These are phyloP conservation scores for Bipolaris bicolor DNA, from an alignment of 2,329 filamentous ascomycete genomes.

Conservation along the genomic window DNA sequence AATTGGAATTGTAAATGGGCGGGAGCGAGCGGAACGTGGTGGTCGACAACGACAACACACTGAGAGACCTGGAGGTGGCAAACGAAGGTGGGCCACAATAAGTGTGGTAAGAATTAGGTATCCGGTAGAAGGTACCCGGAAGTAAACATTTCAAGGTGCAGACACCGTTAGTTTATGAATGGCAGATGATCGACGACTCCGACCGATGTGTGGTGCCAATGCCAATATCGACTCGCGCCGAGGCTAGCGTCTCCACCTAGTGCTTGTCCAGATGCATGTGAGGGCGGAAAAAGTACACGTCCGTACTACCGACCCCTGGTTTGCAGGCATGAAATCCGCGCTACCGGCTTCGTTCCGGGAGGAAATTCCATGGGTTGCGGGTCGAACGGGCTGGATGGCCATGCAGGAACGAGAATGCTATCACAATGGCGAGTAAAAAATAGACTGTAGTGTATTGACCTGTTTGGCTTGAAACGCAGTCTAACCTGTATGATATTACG, in stretches of 20 bases:
- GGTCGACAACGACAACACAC: constrained; percentile 35
- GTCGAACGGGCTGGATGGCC: constrained; percentile 13
- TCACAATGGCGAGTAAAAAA: constrained; percentile 7
- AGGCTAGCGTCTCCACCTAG: constrained; percentile 16
- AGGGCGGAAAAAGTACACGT: constrained; percentile 22
- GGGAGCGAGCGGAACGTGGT: constrained; percentile 44
- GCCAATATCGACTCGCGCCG: constrained; percentile 30
- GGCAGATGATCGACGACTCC: constrained; percentile 23
- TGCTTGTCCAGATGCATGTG: constrained; percentile 19
- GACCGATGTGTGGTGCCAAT: constrained; percentile 31
- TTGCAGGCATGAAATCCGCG: constrained; percentile 20
- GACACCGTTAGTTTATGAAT: constrained; percentile 28
- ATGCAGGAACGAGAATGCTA: constrained; percentile 23
- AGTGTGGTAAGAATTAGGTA: constrained; percentile 25
- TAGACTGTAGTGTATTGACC: background rate
- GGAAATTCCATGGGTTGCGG: constrained; percentile 3
- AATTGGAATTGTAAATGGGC: constrained; percentile 12
- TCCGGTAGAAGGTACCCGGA: constrained; percentile 16
- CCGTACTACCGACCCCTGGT: constrained; percentile 15
- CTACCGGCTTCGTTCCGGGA: constrained; percentile 26
- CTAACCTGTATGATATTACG: background rate
- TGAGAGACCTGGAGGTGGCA: constrained; percentile 27
- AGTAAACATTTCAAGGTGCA: constrained; percentile 12
- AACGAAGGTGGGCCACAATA: constrained; percentile 26
- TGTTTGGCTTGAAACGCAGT: constrained; percentile 7